These are phyloP conservation scores for Pythium folliculosum DNA, from an alignment of 352 stramenopile species.

Conservation along the genomic window DNA sequence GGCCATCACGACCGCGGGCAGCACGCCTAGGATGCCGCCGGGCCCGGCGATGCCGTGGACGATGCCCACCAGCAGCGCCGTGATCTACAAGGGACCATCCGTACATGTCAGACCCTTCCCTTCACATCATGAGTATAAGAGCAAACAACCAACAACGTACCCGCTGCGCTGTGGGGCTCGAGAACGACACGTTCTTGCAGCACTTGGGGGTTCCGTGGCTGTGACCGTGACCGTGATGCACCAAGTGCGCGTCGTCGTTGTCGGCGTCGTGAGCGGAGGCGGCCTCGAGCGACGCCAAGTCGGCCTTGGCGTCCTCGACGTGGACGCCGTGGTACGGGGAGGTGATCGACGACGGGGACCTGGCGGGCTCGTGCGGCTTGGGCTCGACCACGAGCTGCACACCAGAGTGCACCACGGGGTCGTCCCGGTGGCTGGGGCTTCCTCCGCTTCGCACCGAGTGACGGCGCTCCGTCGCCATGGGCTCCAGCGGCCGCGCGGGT, in stretches of 20 bases:
- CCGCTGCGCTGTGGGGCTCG: conserved; percentile 56
- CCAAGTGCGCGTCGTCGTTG: conserved; percentile 5
- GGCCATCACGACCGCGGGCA: conserved; percentile 71
- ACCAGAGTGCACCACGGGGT: not conserved
- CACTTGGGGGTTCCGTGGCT: conserved; percentile 24
- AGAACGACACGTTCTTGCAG: conserved; percentile 39
- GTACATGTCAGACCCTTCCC: too few relatives aligned
- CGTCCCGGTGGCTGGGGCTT: not conserved
- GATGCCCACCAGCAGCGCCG: conserved; percentile 57
- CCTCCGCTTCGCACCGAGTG: too few relatives aligned
- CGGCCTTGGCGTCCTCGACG: not conserved
- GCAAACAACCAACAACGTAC: too few relatives aligned
- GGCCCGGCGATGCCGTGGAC: conserved; percentile 67
- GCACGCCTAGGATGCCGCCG: conserved; percentile 55
- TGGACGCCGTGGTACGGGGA: not conserved
- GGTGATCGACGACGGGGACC: not conserved
- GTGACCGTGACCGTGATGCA: conserved; percentile 7
- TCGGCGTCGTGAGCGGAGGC: not conserved
- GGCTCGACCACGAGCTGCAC: conserved; percentile 7
- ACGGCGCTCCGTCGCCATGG: not conserved
- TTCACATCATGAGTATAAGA: too few relatives aligned
- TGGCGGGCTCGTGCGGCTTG: not conserved
- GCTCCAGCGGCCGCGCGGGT: conserved; percentile 6
- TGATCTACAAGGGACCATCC: too few relatives aligned
- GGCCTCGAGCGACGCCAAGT: not conserved